Evolutionary conservation across 306 rosid genomes (phyloP).

Genomic region (Senna siamea): DNA sequence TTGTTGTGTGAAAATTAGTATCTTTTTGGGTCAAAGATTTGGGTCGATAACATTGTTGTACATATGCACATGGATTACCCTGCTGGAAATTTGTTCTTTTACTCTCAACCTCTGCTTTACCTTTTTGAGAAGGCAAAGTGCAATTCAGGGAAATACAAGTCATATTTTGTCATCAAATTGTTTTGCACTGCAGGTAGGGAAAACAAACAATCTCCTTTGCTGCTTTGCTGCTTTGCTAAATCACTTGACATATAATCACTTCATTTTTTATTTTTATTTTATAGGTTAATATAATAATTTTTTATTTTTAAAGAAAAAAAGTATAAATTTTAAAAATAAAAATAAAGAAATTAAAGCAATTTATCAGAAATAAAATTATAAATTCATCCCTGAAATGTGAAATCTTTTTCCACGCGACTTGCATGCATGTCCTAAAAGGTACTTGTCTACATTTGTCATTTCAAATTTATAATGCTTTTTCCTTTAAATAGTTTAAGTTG

Average conservation of each 20-base stretch:
- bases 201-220: too few relatives aligned
- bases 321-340: too few relatives aligned
- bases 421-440: background rate
- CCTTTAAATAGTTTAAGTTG: too few relatives aligned
- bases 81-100: background rate
- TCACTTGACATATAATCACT: background rate
- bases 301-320: too few relatives aligned
- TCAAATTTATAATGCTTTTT: background rate
- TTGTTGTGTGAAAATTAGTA: background rate
- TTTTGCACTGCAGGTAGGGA: background rate
- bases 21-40: conserved; percentile 31
- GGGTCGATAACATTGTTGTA: too few relatives aligned
- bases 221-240: too few relatives aligned
- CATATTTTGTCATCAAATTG: background rate
- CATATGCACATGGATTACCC: background rate
- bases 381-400: too few relatives aligned
- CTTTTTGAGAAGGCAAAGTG: background rate
- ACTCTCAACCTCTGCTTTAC: background rate
- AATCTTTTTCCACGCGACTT: too few relatives aligned
- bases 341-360: too few relatives aligned
- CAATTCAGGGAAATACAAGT: background rate
- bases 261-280: too few relatives aligned
- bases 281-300: too few relatives aligned
- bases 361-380: too few relatives aligned
- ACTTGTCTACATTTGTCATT: background rate